Conservation (phyloP, 805 yeast species). For the Ascoidea rubescens region DNA sequence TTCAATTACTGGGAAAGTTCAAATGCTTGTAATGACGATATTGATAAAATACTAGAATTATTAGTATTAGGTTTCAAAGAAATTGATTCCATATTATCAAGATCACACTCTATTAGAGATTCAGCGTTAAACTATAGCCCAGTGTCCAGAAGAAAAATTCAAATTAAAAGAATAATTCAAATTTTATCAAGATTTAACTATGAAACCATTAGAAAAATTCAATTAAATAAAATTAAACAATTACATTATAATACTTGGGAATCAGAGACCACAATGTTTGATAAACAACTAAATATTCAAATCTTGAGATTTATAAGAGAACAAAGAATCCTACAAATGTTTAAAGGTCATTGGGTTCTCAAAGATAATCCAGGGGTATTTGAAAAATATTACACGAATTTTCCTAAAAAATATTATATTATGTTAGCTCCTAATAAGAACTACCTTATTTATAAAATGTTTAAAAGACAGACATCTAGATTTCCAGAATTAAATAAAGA, state of each 20-base stretch:
- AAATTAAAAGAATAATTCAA: constrained; percentile 31
- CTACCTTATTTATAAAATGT: constrained; percentile 5
- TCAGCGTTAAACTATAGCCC: constrained; percentile 9
- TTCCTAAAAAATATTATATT: constrained; percentile 1
- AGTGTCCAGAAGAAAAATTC: background rate
- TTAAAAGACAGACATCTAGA: background rate
- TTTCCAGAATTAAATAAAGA: background rate
- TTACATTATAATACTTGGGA: constrained; percentile 28
- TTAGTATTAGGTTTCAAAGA: constrained; percentile 15
- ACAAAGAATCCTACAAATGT: constrained; percentile 54
- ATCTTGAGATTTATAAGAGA: constrained; percentile 58
- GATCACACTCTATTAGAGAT: constrained; percentile 14
- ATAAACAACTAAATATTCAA: constrained; percentile 34
- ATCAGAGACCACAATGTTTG: constrained; percentile 29
- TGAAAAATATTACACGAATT: background rate
- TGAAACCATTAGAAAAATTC: constrained; percentile 37
- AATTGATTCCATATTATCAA: constrained; percentile 16
- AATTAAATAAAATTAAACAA: constrained; percentile 28
- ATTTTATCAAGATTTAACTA: constrained; percentile 28
- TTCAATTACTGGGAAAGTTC: constrained; percentile 55
- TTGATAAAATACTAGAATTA: constrained; percentile 32
- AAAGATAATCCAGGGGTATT: constrained; percentile 32
- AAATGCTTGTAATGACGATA: constrained; percentile 35
- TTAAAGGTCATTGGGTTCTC: constrained; percentile 72
- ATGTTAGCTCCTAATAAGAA: constrained; percentile 8